These are phyloP conservation scores for Polytolypa hystricis DNA, from an alignment of 2,329 filamentous ascomycete species.

Conservation along the genomic window DNA sequence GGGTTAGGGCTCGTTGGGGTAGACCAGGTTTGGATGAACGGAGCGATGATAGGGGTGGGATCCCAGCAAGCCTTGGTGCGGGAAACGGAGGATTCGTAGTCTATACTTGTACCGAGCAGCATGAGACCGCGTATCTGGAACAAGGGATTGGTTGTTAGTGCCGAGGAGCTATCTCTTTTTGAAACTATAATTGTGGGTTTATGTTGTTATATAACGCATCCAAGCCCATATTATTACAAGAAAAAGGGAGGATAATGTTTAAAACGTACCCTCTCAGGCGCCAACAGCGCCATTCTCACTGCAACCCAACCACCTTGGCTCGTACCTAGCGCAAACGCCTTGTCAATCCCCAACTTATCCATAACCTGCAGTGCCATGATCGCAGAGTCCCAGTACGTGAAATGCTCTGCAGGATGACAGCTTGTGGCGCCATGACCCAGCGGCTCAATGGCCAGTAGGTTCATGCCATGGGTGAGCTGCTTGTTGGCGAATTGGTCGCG, in stretches of 20 bases:
- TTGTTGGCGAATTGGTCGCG: constrained; percentile 28
- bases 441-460: constrained; percentile 44
- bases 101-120: constrained; percentile 42
- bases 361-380: constrained; percentile 45
- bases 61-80: constrained; percentile 41
- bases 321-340: constrained; percentile 40
- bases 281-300: constrained; percentile 42
- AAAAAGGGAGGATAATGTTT: neutral
- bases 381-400: constrained; percentile 46
- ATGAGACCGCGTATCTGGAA: constrained; percentile 40
- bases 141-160: neutral
- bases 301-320: constrained; percentile 46
- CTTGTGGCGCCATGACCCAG: constrained; percentile 43
- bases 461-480: constrained; percentile 29
- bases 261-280: constrained; percentile 33
- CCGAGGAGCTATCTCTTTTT: neutral
- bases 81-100: constrained; percentile 36
- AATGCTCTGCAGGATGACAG: constrained; percentile 34
- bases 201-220: too few species aligned
- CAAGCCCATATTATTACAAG: too few species aligned
- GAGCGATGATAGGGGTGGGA: constrained; percentile 21
- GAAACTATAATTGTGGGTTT: too few species aligned
- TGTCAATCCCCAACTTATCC: constrained; percentile 36
- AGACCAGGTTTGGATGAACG: constrained; percentile 32
- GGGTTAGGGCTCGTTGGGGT: constrained; percentile 26